phyloP scores from a whole-genome alignment of 208 protist genomes.

The Trypanosoma rangeli region DNA sequence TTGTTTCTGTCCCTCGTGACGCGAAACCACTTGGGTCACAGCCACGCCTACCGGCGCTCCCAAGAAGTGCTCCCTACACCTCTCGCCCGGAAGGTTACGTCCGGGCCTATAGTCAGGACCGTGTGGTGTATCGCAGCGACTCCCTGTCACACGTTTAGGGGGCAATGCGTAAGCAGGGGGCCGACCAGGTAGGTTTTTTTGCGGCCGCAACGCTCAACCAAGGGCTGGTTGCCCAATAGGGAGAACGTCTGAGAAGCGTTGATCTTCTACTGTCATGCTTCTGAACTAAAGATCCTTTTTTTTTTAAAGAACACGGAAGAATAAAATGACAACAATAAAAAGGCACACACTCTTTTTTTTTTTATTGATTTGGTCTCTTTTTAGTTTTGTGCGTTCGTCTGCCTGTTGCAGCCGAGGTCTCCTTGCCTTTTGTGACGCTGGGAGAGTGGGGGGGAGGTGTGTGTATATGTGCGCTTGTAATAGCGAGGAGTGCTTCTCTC shows the following conservation, averaged over 20 bases:
- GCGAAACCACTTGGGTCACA: conserved; percentile 50
- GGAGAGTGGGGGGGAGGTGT: too few relatives aligned
- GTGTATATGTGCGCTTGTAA: too few relatives aligned
- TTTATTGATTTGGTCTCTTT: too few relatives aligned
- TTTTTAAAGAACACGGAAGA: too few relatives aligned
- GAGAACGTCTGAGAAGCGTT: background rate
- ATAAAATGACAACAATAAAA: too few relatives aligned
- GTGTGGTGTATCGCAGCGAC: conserved; percentile 41
- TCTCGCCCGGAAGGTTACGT: conserved; percentile 44
- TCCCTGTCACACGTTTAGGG: conserved; percentile 36
- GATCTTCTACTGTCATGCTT: background rate
- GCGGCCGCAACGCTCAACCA: background rate
- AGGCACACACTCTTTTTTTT: too few relatives aligned
- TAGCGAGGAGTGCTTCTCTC: too few relatives aligned
- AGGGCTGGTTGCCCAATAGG: background rate
- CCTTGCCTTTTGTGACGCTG: too few relatives aligned
- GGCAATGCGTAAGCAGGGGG: background rate
- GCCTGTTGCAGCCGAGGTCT: too few relatives aligned
- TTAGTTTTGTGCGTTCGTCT: too few relatives aligned
- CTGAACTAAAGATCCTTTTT: too few relatives aligned
- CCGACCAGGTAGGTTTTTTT: background rate
- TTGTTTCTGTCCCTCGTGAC: conserved; percentile 54
- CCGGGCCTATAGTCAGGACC: conserved; percentile 25
- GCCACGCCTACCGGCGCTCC: conserved; percentile 57
- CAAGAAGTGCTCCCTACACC: conserved; percentile 45